Base-by-base conservation (phyloP, 2,329 filamentous ascomycete genomes). In the Aspergillus ibericus region DNA sequence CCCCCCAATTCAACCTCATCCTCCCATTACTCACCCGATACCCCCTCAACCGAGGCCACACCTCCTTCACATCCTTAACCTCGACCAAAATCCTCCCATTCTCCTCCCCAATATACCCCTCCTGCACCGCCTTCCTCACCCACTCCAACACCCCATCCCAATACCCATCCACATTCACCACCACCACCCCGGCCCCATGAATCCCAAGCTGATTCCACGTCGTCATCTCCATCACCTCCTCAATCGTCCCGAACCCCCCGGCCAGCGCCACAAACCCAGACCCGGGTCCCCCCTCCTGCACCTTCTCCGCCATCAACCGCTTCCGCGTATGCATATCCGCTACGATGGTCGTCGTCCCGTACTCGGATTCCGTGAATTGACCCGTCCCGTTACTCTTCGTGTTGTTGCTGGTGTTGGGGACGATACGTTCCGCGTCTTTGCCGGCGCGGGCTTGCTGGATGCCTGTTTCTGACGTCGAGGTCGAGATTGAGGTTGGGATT, bases 251-350 rank as follows among this genome's bases (percentile, higher is more conserved):
- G 75, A 93, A 99, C 0, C 95, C 95, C 42, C 93, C 93, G 55
- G 85, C 86, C 60, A 99, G 80, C 27, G 92, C 92, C 40, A 99
- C 86, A 78, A 99, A 99, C 15, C 93, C 93, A 58, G 87, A 89
- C 1, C 93, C 93, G 0, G 88, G 86, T 0, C 90, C 93, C 22
- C 92, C 92, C 20, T 85, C 83, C 25, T 96, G 84, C 15, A 98
- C 92, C 74, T 93, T 90, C 68, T 87, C 82, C 7, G 93, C 93
- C 95, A 99, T 98, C 79, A 95, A 83, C 66, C 90, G 87, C 81
- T 99, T 99, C 63, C 95, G 87, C 46, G 91, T 92, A 78, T 99
- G 95, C 95, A 99, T 99, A 73, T 97, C 92, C 66, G 87, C 83
- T 29, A 98, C 95, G 8, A 97, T 87, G 0, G 92, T 97, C 13